Base-by-base conservation (phyloP, 108 stramenopile species). In the Parietichytrium sp. region DNA sequence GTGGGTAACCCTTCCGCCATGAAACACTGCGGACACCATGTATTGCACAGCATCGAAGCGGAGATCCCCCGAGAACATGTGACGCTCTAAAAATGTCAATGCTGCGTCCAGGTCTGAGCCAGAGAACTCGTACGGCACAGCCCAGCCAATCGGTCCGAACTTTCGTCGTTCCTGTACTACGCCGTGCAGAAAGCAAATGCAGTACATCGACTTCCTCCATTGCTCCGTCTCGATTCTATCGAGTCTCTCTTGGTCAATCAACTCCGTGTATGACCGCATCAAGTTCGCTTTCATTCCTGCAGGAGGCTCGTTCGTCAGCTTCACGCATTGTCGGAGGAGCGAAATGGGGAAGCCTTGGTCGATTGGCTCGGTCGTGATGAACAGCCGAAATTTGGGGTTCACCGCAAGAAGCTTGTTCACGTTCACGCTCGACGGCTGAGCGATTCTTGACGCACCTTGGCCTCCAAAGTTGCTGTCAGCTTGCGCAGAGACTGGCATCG, bases 91-190 rank as follows among this genome's bases (percentile, higher is more conserved):
- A 78, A 89, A 89, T n/a, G 81, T 49, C 25, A 89, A 23, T 26
- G 80, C 84, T 20, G 88, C 88, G 23, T 82, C 51, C 49, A 89
- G 47, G 55, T 89, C 88, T 0, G 86, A 86, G 48, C 77, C 81
- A 55, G 86, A 87, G 83, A 79, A 89, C 83, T 89, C 85, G 84
- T 89, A 89, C 13, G 88, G 88, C 10, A 89, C 49, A 78, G 81
- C 83, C 88, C 88, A 89, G 25, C 88, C 88, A 49, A 89, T 48
- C 1, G 88, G 82, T 16, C 88, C 86, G 61, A 86, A 85, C 52
- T 86, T 86, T 4, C 88, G 84, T 51, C 88, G 79, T 82, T 89
- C 88, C 54, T 89, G 88, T 25, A 89, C 88, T 25, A 87, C n/a
- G 29, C 55, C 50, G 53, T 89, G 88, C 45, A 81, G 29, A 54